phyloP scores from a whole-genome alignment of 768 basidiomycete species.

The Crepidotus variabilis region DNA sequence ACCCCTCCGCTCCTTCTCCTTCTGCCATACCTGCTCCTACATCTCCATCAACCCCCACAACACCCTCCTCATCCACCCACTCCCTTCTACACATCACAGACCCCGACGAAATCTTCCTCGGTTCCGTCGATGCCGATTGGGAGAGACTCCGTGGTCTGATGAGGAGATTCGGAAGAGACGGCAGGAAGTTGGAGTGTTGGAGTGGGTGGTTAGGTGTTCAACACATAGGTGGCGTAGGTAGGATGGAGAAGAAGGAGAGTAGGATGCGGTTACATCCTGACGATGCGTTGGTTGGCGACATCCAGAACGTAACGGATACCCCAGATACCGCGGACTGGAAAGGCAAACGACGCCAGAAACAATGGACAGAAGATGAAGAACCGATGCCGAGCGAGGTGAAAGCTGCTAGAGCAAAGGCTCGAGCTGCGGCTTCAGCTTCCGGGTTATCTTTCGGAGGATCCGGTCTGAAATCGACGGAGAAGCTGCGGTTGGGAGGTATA shows the following conservation, averaged over 20 bases:
- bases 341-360: slow-evolving; percentile 34
- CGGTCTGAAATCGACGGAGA: too few relatives aligned
- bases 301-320: slow-evolving; percentile 8
- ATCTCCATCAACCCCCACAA: slow-evolving; percentile 17
- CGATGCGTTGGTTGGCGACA: slow-evolving; percentile 7
- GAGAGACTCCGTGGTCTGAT: slow-evolving; percentile 48
- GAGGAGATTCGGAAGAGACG: slow-evolving; percentile 56
- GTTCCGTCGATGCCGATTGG: slow-evolving; percentile 57
- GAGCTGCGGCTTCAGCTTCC: background rate
- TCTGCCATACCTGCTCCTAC: background rate
- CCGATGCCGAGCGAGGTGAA: slow-evolving; percentile 25
- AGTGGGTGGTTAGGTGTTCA: slow-evolving; percentile 57
- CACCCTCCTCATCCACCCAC: slow-evolving; percentile 26
- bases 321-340: slow-evolving; percentile 13
- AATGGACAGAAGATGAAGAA: slow-evolving; percentile 43
- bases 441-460: background rate
- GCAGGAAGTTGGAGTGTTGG: slow-evolving; percentile 77
- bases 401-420: slow-evolving; percentile 13
- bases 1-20: too few relatives aligned
- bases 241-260: too few relatives aligned
- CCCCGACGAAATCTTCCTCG: slow-evolving; percentile 50
- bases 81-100: slow-evolving; percentile 18
- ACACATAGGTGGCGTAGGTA: background rate
- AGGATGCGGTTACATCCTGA: slow-evolving; percentile 16
- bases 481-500: too few relatives aligned